Evolutionary conservation across 495 filamentous ascomycete species (phyloP), one percentile per base, ranked within the genome.

Genomic region (Xylaria acuta): DNA sequence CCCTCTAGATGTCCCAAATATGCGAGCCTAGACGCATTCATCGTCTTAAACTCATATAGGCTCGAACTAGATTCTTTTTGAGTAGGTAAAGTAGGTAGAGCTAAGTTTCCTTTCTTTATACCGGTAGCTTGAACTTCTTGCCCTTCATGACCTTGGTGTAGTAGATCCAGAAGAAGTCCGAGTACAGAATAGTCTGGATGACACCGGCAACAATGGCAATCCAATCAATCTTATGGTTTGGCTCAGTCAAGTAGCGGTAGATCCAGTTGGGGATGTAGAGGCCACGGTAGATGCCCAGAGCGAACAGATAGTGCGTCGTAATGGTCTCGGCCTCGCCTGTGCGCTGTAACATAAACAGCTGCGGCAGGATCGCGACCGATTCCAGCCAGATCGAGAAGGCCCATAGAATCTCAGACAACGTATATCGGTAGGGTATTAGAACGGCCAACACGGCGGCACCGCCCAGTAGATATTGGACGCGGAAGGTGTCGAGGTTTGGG

Each of bases 131-230:
- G 79, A 96, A 96, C 82, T 92, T 94, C 87, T 93, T 92, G 64
- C 93, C 93, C 83, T 94, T 93, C 86, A 95, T 83, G 49, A 96
- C 90, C 83, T 97, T 97, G 54, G 91, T 97, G 81, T 97, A 99
- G 82, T 99, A 99, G 73, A 99, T 97, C 86, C 93, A 99, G 87
- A 99, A 99, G 85, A 99, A 99, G 83, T 99, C 96, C 66, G 93
- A 97, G 83, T 99, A 99, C 65, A 98, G 86, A 36, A 98, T 81
- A 25, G 96, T 98, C 86, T 99, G 96, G 71, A 97, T 85, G 38
- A 97, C 87, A 12, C 96, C 96, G 11, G 96, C 96, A 47, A 94
- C 71, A 54, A 97, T 90, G 2, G 95, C 90, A 75, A 97, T 94
- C 62, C 88, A 88, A 80, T 98, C 94, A 70, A 91, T 89, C 83